Percentiles rank a stretch among this genome's conserved stretches.
Conservation (phyloP, 768 basidiomycete genomes). For the Pholiota molesta region DNA sequence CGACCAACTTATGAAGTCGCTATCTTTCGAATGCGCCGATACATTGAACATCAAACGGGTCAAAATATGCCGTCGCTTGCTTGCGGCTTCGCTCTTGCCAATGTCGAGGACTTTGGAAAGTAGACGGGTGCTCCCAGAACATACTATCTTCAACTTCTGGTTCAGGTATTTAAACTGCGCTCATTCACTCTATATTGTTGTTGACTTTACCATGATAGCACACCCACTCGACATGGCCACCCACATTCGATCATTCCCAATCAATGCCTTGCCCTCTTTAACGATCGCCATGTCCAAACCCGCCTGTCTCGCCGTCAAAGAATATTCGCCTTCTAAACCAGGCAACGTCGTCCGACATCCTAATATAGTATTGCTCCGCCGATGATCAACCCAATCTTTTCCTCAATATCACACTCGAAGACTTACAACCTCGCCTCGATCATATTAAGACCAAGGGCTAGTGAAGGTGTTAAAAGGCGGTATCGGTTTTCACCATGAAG, state of each 20-base stretch:
- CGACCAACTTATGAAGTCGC: slow-evolving; percentile 98
- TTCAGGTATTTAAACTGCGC: slow-evolving; percentile 59
- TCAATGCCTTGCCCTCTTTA: slow-evolving; percentile 95
- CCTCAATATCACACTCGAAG: slow-evolving; percentile 83
- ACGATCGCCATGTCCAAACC: slow-evolving; percentile 99
- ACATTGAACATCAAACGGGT: slow-evolving; percentile 92
- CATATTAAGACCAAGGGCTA: slow-evolving; percentile 79
- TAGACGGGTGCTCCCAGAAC: slow-evolving; percentile 96
- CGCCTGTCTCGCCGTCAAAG: slow-evolving; percentile 89
- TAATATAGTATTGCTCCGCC: slow-evolving; percentile 86
- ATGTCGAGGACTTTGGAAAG: slow-evolving; percentile 93
- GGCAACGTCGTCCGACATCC: slow-evolving; percentile 91
- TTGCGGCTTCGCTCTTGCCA: slow-evolving; percentile 92
- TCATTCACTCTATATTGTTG: not conserved
- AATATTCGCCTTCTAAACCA: slow-evolving; percentile 84
- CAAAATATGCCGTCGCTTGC: slow-evolving; percentile 93
- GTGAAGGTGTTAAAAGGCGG: slow-evolving; percentile 86
- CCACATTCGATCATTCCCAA: slow-evolving; percentile 92
- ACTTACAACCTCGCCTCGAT: slow-evolving; percentile 87
- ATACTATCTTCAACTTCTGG: slow-evolving; percentile 97
- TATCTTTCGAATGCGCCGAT: slow-evolving; percentile 93
- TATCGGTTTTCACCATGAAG: slow-evolving; percentile 95
- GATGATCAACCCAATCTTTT: slow-evolving; percentile 86
- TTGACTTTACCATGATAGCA: slow-evolving; percentile 45
- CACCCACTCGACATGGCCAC: slow-evolving; percentile 98